These are phyloP conservation scores for Fusarium sterilihyphosum DNA, from an alignment of 2,329 filamentous ascomycete species.

Conservation along the genomic window DNA sequence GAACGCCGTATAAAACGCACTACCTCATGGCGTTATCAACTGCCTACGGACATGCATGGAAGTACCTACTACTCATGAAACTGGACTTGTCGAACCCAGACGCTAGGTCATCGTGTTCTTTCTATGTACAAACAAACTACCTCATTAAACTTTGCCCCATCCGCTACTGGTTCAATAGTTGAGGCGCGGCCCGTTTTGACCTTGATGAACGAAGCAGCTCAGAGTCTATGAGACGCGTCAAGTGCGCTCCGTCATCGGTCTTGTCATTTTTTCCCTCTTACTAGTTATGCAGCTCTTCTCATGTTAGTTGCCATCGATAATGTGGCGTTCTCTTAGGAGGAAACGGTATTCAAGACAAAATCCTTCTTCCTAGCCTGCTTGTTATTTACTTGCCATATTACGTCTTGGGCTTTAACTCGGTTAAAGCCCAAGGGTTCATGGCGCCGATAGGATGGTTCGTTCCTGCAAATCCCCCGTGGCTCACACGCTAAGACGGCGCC, in stretches of 20 bases:
- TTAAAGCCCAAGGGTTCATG: constrained; percentile 22
- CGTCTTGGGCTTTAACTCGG: neutral
- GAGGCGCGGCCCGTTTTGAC: constrained; percentile 33
- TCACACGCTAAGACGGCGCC: constrained; percentile 23
- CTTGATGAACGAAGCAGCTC: constrained; percentile 17
- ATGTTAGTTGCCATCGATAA: neutral
- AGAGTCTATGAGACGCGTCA: constrained; percentile 6
- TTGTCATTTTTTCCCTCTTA: neutral
- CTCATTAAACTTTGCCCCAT: constrained; percentile 28
- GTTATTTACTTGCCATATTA: neutral
- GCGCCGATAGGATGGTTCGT: constrained; percentile 39
- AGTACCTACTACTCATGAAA: neutral
- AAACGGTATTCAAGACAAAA: neutral
- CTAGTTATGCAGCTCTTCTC: neutral
- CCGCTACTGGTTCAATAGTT: constrained; percentile 21
- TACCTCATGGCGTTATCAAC: constrained; percentile 20
- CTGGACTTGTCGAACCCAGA: constrained; percentile 3
- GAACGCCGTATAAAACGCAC: constrained; percentile 6
- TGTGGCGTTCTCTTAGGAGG: constrained; percentile 2
- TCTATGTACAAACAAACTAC: constrained; percentile 1
- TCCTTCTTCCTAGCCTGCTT: neutral
- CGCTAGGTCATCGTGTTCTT: constrained; percentile 18
- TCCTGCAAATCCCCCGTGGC: constrained; percentile 29
- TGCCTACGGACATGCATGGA: constrained; percentile 5
- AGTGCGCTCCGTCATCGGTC: neutral